A percentile compares a stretch with the other conserved stretches of the same genome.
Conservation (phyloP, 108 stramenopile genomes). For the Epithemia pelagica region DNA sequence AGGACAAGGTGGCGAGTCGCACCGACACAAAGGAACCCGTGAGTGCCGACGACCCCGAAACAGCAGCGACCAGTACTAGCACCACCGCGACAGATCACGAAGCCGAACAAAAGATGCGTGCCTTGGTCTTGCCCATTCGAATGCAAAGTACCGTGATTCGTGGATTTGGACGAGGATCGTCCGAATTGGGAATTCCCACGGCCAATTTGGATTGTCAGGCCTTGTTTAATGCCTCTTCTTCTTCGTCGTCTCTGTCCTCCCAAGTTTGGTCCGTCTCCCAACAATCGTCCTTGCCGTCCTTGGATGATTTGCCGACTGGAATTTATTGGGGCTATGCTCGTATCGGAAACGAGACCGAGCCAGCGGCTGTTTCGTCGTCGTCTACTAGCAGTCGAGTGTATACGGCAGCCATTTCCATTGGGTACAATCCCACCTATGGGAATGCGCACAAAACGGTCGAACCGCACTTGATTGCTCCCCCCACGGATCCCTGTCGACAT, state of each 20-base stretch:
- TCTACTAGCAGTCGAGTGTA: slow-evolving; percentile 12
- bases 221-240: neutral
- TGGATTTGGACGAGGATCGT: slow-evolving; percentile 78
- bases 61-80: too few relatives aligned
- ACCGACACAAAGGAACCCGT: too few relatives aligned
- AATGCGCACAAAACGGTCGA: slow-evolving; percentile 45
- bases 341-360: slow-evolving; percentile 22
- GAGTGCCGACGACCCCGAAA: too few relatives aligned
- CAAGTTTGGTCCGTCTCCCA: slow-evolving; percentile 1
- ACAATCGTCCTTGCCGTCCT: slow-evolving; percentile 15
- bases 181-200: slow-evolving; percentile 89
- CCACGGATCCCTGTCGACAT: slow-evolving; percentile 35
- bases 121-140: slow-evolving; percentile 54
- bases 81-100: too few relatives aligned
- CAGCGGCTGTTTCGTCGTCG: neutral
- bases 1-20: too few relatives aligned
- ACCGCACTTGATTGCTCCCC: slow-evolving; percentile 72
- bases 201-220: slow-evolving; percentile 56
- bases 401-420: slow-evolving; percentile 65
- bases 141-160: slow-evolving; percentile 56
- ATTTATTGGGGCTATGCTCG: slow-evolving; percentile 85
- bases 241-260: neutral
- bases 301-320: slow-evolving; percentile 52
- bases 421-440: slow-evolving; percentile 86
- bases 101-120: neutral